phyloP scores from a whole-genome alignment of 192 early-diverging fungal genomes.

The Podila epicladia region DNA sequence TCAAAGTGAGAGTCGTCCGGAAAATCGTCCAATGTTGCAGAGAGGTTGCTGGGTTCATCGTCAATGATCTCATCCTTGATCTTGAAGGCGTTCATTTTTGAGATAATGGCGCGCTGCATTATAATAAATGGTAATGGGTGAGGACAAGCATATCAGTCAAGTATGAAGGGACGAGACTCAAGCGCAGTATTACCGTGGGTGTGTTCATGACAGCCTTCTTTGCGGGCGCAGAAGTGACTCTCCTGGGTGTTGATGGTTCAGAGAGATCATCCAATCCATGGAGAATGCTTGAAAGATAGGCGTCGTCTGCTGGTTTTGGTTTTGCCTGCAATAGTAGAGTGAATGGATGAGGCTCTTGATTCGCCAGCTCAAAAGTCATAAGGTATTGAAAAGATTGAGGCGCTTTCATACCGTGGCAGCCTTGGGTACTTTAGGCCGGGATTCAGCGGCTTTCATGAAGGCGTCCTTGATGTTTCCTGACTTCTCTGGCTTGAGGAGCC shows the following conservation, averaged over 20 bases:
- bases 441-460: slow-evolving; percentile 37
- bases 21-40: slow-evolving; percentile 4
- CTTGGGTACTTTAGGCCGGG: slow-evolving; percentile 11
- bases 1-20: slow-evolving; percentile 13
- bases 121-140: neutral
- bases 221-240: slow-evolving; percentile 3
- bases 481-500: slow-evolving; percentile 23
- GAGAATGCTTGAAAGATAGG: slow-evolving; percentile 31
- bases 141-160: too few relatives aligned
- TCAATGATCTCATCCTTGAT: slow-evolving; percentile 39
- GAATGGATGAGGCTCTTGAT: too few relatives aligned
- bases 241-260: neutral
- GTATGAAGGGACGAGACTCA: neutral
- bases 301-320: slow-evolving; percentile 19
- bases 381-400: neutral
- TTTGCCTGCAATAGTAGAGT: neutral
- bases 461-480: slow-evolving; percentile 42
- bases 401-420: neutral
- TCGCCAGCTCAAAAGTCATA: too few relatives aligned
- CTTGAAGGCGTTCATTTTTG: slow-evolving; percentile 30
- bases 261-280: slow-evolving; percentile 22
- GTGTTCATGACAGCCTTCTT: slow-evolving; percentile 26
- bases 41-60: slow-evolving; percentile 5
- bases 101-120: slow-evolving; percentile 23
- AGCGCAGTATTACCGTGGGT: slow-evolving; percentile 16